These are phyloP conservation scores for Castanospermum australe DNA, from an alignment of 306 rosid species.

Conservation along the genomic window DNA sequence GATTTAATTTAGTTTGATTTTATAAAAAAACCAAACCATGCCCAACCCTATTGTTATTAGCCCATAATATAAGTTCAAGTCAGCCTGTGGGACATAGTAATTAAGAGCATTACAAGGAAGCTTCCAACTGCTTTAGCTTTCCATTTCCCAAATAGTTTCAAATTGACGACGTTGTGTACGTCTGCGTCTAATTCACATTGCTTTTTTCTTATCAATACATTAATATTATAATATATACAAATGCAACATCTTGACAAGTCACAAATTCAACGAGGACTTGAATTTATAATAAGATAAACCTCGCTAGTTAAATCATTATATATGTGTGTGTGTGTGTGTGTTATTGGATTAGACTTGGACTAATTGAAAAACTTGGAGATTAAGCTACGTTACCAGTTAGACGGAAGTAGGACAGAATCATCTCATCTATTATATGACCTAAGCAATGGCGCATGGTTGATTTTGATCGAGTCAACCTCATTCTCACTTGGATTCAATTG, in stretches of 20 bases:
- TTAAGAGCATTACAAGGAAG: not conserved
- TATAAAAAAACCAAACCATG: no score
- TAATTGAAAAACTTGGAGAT: constrained; percentile 13
- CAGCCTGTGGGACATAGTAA: not conserved
- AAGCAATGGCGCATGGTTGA: constrained; percentile 21
- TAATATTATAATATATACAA: no score
- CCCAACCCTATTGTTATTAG: no score
- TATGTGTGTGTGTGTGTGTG: not conserved
- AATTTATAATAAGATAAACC: not conserved
- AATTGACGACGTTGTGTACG: no score
- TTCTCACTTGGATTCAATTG: not conserved
- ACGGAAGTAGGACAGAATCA: not conserved
- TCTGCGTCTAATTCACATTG: no score
- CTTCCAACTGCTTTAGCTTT: no score
- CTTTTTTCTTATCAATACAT: no score
- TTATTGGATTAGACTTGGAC: not conserved
- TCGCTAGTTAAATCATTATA: not conserved
- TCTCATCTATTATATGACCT: not conserved
- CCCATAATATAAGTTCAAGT: not conserved
- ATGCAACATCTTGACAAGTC: not conserved
- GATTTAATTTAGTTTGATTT: no score
- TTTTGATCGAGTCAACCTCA: not conserved
- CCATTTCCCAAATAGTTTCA: no score
- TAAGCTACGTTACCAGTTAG: not conserved
- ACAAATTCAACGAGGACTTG: not conserved